phyloP scores from a whole-genome alignment of 2,329 filamentous ascomycete genomes.

The Aphanocladium album region DNA sequence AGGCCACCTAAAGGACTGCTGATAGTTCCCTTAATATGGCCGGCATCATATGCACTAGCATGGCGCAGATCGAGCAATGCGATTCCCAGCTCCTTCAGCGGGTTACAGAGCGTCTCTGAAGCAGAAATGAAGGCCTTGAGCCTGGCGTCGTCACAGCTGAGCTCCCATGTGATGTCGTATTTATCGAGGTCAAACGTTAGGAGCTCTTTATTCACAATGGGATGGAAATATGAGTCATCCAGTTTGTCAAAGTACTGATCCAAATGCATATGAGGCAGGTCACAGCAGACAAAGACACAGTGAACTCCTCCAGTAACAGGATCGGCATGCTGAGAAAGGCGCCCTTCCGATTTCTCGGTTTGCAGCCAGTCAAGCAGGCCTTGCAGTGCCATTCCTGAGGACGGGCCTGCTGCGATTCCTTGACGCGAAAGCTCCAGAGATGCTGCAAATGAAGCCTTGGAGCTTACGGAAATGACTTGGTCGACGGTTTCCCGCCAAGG shows the following conservation, averaged over 20 bases:
- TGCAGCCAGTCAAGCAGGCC: conserved; percentile 46
- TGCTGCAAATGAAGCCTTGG: conserved; percentile 46
- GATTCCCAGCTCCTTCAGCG: neutral
- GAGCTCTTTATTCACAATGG: conserved; percentile 32
- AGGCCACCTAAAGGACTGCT: neutral
- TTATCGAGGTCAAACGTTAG: conserved; percentile 46
- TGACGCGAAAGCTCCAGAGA: conserved; percentile 52
- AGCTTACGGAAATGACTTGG: conserved; percentile 34
- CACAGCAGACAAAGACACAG: conserved; percentile 57
- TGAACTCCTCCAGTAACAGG: conserved; percentile 39
- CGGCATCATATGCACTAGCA: neutral
- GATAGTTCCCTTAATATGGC: neutral
- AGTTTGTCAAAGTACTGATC: conserved; percentile 54
- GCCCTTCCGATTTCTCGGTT: conserved; percentile 41
- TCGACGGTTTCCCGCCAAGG: neutral
- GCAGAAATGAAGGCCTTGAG: neutral
- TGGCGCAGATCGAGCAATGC: neutral
- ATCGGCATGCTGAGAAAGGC: conserved; percentile 39
- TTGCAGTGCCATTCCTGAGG: conserved; percentile 52
- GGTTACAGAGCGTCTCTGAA: neutral
- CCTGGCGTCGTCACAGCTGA: conserved; percentile 16
- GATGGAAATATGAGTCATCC: conserved; percentile 14
- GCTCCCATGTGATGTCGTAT: conserved; percentile 53
- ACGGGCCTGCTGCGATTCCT: conserved; percentile 57
- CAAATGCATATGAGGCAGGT: conserved; percentile 58